phyloP scores from a whole-genome alignment of 2,329 filamentous ascomycete genomes.

The Penicillium sp. region DNA sequence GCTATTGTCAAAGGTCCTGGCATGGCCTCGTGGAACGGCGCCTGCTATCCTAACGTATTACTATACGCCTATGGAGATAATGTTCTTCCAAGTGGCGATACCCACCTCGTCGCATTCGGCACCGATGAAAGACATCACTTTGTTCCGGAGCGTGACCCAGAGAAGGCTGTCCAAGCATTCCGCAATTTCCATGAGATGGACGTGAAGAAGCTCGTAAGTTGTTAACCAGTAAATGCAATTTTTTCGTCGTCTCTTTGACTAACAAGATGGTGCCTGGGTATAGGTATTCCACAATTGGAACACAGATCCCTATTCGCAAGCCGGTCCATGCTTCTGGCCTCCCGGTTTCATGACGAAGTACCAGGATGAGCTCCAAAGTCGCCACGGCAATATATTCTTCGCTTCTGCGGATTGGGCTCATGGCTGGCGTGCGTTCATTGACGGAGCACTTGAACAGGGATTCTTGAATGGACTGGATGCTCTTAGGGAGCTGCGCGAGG shows the following conservation, averaged over 20 bases:
- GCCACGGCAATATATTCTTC: constrained; percentile 23
- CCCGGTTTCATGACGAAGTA: constrained; percentile 23
- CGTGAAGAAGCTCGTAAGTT: constrained; percentile 10
- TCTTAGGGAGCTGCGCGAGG: not conserved
- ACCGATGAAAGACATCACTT: constrained; percentile 11
- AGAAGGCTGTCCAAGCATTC: constrained; percentile 5
- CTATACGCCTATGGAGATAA: constrained; percentile 18
- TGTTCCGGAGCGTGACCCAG: constrained; percentile 14
- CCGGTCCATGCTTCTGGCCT: constrained; percentile 17
- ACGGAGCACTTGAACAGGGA: constrained; percentile 26
- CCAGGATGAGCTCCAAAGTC: constrained; percentile 22
- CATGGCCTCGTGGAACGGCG: constrained; percentile 15
- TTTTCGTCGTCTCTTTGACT: no score
- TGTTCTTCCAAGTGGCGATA: constrained; percentile 9
- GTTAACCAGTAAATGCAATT: no score
- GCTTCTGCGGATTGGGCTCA: constrained; percentile 26
- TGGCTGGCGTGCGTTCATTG: constrained; percentile 26
- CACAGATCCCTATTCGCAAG: constrained; percentile 22
- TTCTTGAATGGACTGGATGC: not conserved
- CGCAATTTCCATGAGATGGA: constrained; percentile 14
- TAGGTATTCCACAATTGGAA: constrained; percentile 23
- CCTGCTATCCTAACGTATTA: constrained; percentile 15
- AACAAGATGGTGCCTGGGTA: not conserved
- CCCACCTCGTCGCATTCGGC: constrained; percentile 14
- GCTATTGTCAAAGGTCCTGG: constrained; percentile 18